Evolutionary conservation across 805 yeast species (phyloP).

Genomic region (Ogataea wickerhamii): DNA sequence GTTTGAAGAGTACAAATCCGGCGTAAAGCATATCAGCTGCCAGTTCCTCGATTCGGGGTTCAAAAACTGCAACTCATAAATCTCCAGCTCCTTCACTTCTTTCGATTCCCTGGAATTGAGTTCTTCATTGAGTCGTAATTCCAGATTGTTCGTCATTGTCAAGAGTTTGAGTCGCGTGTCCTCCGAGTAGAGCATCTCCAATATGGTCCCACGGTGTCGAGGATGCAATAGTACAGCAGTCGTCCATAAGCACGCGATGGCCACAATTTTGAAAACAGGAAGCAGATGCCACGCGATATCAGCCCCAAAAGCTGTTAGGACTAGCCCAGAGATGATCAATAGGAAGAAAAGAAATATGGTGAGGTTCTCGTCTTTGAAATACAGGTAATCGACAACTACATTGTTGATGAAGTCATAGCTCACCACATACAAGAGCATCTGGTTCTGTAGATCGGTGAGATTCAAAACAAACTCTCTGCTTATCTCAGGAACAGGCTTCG

Average conservation of each 20-base stretch:
- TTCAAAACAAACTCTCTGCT: slow-evolving; percentile 75
- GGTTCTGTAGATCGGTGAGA: slow-evolving; percentile 80
- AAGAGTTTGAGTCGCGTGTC: slow-evolving; percentile 55
- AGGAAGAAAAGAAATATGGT: slow-evolving; percentile 50
- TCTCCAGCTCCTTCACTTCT: slow-evolving; percentile 52
- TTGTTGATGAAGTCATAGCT: slow-evolving; percentile 55
- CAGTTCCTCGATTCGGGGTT: slow-evolving; percentile 51
- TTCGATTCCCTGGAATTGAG: slow-evolving; percentile 36
- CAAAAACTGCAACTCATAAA: slow-evolving; percentile 63
- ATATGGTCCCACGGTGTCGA: slow-evolving; percentile 40
- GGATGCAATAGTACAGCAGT: slow-evolving; percentile 50
- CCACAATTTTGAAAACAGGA: slow-evolving; percentile 30
- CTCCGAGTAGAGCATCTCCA: slow-evolving; percentile 53
- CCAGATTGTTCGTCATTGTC: slow-evolving; percentile 47
- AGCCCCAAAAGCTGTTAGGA: slow-evolving; percentile 29
- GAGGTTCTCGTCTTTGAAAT: slow-evolving; percentile 58
- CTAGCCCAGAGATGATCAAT: slow-evolving; percentile 15
- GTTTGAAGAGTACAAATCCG: slow-evolving; percentile 51
- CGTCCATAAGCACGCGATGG: slow-evolving; percentile 49
- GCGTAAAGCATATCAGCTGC: slow-evolving; percentile 58
- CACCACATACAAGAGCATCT: slow-evolving; percentile 61
- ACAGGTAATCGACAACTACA: slow-evolving; percentile 53
- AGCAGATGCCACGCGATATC: slow-evolving; percentile 14
- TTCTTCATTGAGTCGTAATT: slow-evolving; percentile 38
- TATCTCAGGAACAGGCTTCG: slow-evolving; percentile 74